These are phyloP conservation scores for Chlamydomonas sphaeroides DNA, from an alignment of 139 green algal species.

Conservation along the genomic window DNA sequence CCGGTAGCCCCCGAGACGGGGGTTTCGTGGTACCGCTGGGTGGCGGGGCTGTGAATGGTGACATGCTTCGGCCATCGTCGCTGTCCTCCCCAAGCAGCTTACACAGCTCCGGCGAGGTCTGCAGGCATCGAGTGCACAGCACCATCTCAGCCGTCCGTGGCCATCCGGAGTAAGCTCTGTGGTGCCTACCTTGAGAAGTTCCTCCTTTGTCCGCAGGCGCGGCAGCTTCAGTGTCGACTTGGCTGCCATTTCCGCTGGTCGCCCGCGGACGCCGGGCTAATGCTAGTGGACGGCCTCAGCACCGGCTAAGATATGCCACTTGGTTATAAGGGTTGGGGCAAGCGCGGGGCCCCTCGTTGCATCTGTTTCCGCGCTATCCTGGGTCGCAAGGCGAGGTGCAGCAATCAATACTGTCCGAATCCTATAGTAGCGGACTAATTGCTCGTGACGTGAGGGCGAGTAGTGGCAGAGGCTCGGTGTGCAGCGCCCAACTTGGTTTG, in stretches of 20 bases:
- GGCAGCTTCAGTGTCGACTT: slow-evolving; percentile 73
- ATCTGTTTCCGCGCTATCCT: background rate
- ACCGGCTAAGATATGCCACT: too few relatives aligned
- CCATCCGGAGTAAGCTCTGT: too few relatives aligned
- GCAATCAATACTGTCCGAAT: too few relatives aligned
- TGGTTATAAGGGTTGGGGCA: too few relatives aligned
- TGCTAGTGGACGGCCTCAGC: too few relatives aligned
- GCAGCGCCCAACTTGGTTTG: too few relatives aligned
- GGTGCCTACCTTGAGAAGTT: slow-evolving; percentile 86
- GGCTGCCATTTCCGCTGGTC: slow-evolving; percentile 31
- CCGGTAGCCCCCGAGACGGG: slow-evolving; percentile 22
- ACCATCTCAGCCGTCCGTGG: too few relatives aligned
- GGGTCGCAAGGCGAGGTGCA: too few relatives aligned
- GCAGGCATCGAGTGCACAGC: slow-evolving; percentile 1
- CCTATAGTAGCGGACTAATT: too few relatives aligned
- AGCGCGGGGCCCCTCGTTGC: background rate
- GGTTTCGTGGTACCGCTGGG: slow-evolving; percentile 30
- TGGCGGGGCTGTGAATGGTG: slow-evolving; percentile 39
- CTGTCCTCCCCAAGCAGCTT: slow-evolving; percentile 68
- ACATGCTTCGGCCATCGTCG: slow-evolving; percentile 49
- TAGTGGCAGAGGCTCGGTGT: too few relatives aligned
- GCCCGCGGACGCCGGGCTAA: too few relatives aligned
- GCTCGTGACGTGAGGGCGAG: too few relatives aligned
- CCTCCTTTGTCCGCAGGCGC: slow-evolving; percentile 77
- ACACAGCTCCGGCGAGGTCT: slow-evolving; percentile 68